Conservation (phyloP, 495 filamentous ascomycete species). For the Lineolata rhizophorae region DNA sequence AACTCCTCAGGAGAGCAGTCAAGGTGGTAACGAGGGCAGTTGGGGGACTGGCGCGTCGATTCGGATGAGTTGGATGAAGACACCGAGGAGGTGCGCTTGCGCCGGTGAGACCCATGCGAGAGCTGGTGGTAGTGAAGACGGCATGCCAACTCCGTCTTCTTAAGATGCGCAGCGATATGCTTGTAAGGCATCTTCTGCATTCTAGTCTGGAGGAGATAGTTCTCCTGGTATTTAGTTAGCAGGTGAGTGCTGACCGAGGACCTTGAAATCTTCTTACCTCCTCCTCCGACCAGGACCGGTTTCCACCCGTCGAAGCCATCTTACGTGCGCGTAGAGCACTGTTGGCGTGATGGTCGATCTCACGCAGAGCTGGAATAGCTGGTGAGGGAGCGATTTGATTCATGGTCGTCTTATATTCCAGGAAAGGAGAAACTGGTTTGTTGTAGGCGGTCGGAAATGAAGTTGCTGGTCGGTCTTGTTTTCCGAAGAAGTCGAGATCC, state of each 20-base stretch:
- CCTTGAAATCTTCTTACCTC: conserved; percentile 8
- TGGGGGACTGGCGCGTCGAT: conserved; percentile 12
- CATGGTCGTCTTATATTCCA: conserved; percentile 1
- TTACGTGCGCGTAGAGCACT: conserved; percentile 9
- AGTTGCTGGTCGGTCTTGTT: no score
- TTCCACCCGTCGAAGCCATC: conserved; percentile 14
- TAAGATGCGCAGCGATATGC: conserved; percentile 62
- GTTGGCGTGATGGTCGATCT: conserved; percentile 7
- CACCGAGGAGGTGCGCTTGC: conserved; percentile 40
- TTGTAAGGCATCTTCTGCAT: conserved; percentile 78
- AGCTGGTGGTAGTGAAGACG: conserved; percentile 70
- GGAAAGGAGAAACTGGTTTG: no score
- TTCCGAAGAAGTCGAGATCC: no score
- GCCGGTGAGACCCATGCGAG: conserved; percentile 56
- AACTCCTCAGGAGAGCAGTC: conserved; percentile 10
- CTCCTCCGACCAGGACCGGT: conserved; percentile 18
- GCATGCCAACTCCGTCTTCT: conserved; percentile 71
- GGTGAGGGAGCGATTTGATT: conserved; percentile 5
- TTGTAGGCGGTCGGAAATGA: no score
- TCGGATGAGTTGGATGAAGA: conserved; percentile 23
- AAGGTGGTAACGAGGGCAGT: conserved; percentile 12
- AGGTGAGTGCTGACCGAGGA: no score
- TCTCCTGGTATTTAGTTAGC: conserved; percentile 31
- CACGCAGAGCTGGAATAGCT: conserved; percentile 11
- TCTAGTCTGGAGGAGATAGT: conserved; percentile 65